Evolutionary conservation across 768 basidiomycete species (phyloP), one percentile per base, ranked within the genome.

Genomic region (Gelatoporia subvermispora): DNA sequence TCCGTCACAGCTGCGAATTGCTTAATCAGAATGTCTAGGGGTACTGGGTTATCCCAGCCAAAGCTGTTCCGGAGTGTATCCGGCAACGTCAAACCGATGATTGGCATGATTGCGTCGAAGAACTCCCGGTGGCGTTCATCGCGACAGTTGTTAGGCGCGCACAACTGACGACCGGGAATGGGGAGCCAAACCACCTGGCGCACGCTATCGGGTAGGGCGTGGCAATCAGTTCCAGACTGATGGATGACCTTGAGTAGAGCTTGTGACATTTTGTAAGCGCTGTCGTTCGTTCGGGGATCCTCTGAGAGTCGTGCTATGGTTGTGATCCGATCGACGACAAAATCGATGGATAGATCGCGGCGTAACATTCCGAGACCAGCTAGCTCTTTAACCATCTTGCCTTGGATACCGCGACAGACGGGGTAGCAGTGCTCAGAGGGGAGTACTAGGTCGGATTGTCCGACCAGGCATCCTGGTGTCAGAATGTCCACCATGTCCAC

Each of bases 101-200:
- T 54, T 1, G 63, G 52, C 25, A 76, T 54, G 2, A 76, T 72
- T 28, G 63, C 52, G 46, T 77, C 71, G 47, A 72, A 76, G 2
- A 77, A 62, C 35, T 25, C 3, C 8, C 9, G 13, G 8, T 25
- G 57, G 47, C 23, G 34, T 47, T 41, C 60, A n/a, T 58, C 58
- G 16, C 45, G 41, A 35, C 69, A 67, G 5, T 47, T 43, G 8
- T n/a, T 17, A 10, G 28, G 28, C 28, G 52, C 16, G 16, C 20
- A 17, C 61, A 59, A 48, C n/a, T 76, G 55, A 4, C 71, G 72
- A 22, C 50, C 41, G 13, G 45, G 51, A 2, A 73, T 73, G 0
- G 74, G 75, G 5, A 77, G 51, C 73, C 75, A 76, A 13, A 34
- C 51, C 23, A 25, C 43, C 48, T 2, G 52, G 49, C 8, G 42